Conservation (phyloP, 1,284 basidiomycete genomes). For the Athelia sp. region DNA sequence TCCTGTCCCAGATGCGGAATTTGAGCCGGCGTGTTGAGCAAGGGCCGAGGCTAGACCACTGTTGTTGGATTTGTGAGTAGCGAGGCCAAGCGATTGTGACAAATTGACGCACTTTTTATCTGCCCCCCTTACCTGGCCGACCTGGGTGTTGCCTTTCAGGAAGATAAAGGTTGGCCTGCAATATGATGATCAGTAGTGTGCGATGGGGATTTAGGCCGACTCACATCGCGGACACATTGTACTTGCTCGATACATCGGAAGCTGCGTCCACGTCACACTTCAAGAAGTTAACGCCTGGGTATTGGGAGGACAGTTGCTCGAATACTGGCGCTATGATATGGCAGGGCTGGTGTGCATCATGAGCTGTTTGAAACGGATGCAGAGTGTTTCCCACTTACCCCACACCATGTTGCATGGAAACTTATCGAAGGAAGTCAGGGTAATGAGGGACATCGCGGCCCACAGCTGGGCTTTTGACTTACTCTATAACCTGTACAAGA, state of each 20-base stretch:
- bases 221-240: constrained; percentile 64
- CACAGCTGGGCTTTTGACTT: constrained; percentile 26
- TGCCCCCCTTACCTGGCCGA: constrained; percentile 67
- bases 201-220: constrained; percentile 10
- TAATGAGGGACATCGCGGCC: too few species aligned
- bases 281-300: constrained; percentile 66
- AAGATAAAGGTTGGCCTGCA: constrained; percentile 84
- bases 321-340: constrained; percentile 71
- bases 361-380: not conserved
- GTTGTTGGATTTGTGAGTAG: too few species aligned
- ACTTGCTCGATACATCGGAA: constrained; percentile 55
- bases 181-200: not conserved
- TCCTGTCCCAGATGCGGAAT: too few species aligned
- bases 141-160: constrained; percentile 56
- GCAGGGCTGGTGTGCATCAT: constrained; percentile 76
- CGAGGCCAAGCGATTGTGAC: too few species aligned
- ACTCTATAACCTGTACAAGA: constrained; percentile 1
- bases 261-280: constrained; percentile 78
- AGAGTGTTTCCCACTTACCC: too few species aligned
- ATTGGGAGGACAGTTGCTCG: constrained; percentile 62
- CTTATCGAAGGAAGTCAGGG: too few species aligned
- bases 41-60: too few species aligned
- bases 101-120: constrained; percentile 63
- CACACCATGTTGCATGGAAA: constrained; percentile 75
- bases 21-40: too few species aligned